Conservation (phyloP, 2,329 filamentous ascomycete genomes). For the Botrytis aclada region DNA sequence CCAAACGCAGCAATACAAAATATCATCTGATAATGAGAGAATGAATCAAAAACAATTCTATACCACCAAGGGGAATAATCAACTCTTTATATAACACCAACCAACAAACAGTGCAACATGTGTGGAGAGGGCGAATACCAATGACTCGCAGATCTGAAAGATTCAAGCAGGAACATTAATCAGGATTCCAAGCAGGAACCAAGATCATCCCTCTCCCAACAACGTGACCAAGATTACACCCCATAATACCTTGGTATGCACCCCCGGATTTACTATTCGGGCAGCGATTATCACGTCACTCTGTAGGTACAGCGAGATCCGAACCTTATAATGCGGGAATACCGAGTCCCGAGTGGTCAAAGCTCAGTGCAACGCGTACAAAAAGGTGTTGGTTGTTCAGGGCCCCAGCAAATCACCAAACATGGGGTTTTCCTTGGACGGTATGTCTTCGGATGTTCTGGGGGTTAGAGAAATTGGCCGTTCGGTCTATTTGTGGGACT, state of each 20-base stretch:
- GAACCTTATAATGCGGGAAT: background rate
- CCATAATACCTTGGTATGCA: background rate
- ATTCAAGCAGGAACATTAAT: background rate
- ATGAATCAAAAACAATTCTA: too few species aligned
- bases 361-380: background rate
- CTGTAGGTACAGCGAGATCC: background rate
- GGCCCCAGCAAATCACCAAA: background rate
- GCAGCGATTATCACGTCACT: conserved; percentile 6
- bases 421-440: conserved; percentile 11
- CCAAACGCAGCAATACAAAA: background rate
- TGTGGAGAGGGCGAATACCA: background rate
- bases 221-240: background rate
- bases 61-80: conserved; percentile 2
- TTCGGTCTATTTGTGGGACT: conserved; percentile 4
- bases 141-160: conserved; percentile 1
- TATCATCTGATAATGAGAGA: background rate
- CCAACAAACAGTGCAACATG: background rate
- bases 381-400: background rate
- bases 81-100: conserved; percentile 7
- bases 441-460: background rate
- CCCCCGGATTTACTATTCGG: conserved; percentile 7
- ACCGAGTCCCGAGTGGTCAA: background rate
- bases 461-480: background rate
- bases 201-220: conserved; percentile 10
- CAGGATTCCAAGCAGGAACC: background rate